These are phyloP conservation scores for Lentinula edodes DNA, from an alignment of 768 basidiomycete genomes.

Conservation along the genomic window DNA sequence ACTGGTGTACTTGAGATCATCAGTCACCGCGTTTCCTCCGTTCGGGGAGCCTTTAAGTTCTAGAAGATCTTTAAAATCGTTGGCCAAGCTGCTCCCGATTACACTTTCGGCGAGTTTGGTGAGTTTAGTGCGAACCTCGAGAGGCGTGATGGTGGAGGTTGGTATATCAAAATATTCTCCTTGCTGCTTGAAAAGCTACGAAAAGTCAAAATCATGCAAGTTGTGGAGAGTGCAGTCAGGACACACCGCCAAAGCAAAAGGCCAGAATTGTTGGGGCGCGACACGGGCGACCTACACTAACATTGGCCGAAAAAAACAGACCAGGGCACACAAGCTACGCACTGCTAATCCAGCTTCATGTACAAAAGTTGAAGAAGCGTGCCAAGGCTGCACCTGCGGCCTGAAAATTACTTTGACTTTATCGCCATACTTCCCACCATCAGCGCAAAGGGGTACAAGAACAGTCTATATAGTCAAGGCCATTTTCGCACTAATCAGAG, in stretches of 20 bases:
- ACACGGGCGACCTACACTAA: slow-evolving; percentile 53
- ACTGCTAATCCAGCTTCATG: slow-evolving; percentile 85
- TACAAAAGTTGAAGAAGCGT: slow-evolving; percentile 63
- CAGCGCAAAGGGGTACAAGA: slow-evolving; percentile 52
- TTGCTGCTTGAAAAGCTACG: slow-evolving; percentile 74
- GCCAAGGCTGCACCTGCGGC: slow-evolving; percentile 78
- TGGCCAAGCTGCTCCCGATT: slow-evolving; percentile 43
- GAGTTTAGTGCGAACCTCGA: slow-evolving; percentile 73
- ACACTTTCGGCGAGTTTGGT: slow-evolving; percentile 51
- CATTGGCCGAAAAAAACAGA: background rate
- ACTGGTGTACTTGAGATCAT: slow-evolving; percentile 90
- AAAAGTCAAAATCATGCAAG: background rate
- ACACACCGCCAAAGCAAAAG: slow-evolving; percentile 60
- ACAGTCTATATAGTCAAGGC: slow-evolving; percentile 52
- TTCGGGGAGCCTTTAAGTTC: slow-evolving; percentile 61
- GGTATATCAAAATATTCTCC: slow-evolving; percentile 79
- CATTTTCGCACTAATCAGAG: slow-evolving; percentile 48
- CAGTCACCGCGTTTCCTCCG: slow-evolving; percentile 76
- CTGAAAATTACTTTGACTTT: slow-evolving; percentile 73
- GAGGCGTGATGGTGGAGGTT: slow-evolving; percentile 55
- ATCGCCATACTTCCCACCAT: slow-evolving; percentile 59
- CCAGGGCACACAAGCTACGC: slow-evolving; percentile 13
- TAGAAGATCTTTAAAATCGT: slow-evolving; percentile 56
- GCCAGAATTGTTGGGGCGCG: slow-evolving; percentile 77
- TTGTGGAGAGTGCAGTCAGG: background rate